Evolutionary conservation across 495 filamentous ascomycete species (phyloP).

Genomic region (Podospora australis): DNA sequence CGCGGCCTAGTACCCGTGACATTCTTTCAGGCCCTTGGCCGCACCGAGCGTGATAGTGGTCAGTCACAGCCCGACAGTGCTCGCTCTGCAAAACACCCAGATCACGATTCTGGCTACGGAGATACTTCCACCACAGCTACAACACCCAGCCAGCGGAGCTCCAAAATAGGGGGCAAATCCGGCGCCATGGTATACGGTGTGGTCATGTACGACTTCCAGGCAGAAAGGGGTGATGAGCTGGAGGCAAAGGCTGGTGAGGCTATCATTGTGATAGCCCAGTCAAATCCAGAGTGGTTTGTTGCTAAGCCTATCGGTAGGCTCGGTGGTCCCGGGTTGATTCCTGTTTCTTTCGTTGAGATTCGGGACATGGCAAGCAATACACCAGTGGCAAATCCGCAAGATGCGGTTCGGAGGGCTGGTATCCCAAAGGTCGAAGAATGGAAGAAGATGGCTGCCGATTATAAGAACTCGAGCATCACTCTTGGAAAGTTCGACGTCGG

Average conservation of each 20-base stretch:
- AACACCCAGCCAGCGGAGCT: slow-evolving; percentile 39
- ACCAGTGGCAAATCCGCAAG: slow-evolving; percentile 73
- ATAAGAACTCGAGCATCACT: slow-evolving; percentile 97
- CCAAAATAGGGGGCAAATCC: slow-evolving; percentile 53
- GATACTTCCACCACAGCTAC: slow-evolving; percentile 45
- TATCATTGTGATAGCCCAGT: slow-evolving; percentile 97
- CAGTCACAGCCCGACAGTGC: slow-evolving; percentile 63
- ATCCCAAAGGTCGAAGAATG: slow-evolving; percentile 98
- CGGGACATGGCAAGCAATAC: slow-evolving; percentile 85
- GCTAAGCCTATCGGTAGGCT: slow-evolving; percentile 95
- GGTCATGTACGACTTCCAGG: slow-evolving; percentile 94
- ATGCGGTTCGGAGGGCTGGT: slow-evolving; percentile 81
- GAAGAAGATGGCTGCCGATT: slow-evolving; percentile 99
- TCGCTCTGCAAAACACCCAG: slow-evolving; percentile 44
- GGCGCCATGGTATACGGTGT: slow-evolving; percentile 94
- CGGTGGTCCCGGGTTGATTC: slow-evolving; percentile 90
- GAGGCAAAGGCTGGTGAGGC: slow-evolving; percentile 92
- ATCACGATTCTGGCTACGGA: slow-evolving; percentile 77
- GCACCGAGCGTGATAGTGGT: slow-evolving; percentile 80
- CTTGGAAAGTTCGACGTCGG: slow-evolving; percentile 78
- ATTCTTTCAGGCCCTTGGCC: slow-evolving; percentile 87
- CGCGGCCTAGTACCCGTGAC: slow-evolving; percentile 88
- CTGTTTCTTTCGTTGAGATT: slow-evolving; percentile 95
- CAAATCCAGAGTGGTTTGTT: slow-evolving; percentile 99
- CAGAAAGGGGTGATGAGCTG: slow-evolving; percentile 89